phyloP scores from a whole-genome alignment of 768 basidiomycete species.

The Zangia roseola region DNA sequence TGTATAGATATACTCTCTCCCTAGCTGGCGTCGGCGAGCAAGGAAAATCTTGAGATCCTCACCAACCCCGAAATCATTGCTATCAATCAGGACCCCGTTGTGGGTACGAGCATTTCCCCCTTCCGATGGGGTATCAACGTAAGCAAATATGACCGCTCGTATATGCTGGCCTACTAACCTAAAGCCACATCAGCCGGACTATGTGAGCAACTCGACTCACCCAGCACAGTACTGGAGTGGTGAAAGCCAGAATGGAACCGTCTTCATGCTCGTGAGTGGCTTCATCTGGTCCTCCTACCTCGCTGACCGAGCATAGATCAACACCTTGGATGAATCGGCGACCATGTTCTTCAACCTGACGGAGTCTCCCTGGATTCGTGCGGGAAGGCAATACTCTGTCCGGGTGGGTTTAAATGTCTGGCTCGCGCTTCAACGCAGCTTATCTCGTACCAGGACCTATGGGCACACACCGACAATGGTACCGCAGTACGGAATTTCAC shows the following conservation, averaged over 20 bases:
- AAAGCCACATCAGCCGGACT: constrained; percentile 30
- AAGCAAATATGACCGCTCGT: constrained; percentile 19
- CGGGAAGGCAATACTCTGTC: constrained; percentile 63
- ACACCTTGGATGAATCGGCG: constrained; percentile 54
- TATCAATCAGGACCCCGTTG: constrained; percentile 65
- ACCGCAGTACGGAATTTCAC: constrained; percentile 62
- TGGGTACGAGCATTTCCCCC: constrained; percentile 60
- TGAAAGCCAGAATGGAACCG: constrained; percentile 58
- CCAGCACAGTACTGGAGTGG: constrained; percentile 77
- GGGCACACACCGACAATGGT: constrained; percentile 71
- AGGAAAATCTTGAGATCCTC: constrained; percentile 53
- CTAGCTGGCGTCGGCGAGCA: constrained; percentile 50
- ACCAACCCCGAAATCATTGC: constrained; percentile 64
- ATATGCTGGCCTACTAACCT: not conserved
- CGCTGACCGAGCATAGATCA: constrained; percentile 43
- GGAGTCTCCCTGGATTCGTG: constrained; percentile 70
- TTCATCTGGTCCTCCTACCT: not conserved
- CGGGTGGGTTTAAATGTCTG: constrained; percentile 41
- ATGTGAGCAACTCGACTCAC: constrained; percentile 41
- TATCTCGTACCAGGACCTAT: constrained; percentile 52
- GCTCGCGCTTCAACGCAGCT: not conserved
- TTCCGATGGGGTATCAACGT: constrained; percentile 72
- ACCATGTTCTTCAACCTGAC: constrained; percentile 62
- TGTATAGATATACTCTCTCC: not conserved
- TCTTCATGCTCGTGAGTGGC: constrained; percentile 60